A percentile compares a stretch with the other conserved stretches of the same genome.
Conservation (phyloP, 2,329 filamentous ascomycete genomes). For the Pezicula radicicola region DNA sequence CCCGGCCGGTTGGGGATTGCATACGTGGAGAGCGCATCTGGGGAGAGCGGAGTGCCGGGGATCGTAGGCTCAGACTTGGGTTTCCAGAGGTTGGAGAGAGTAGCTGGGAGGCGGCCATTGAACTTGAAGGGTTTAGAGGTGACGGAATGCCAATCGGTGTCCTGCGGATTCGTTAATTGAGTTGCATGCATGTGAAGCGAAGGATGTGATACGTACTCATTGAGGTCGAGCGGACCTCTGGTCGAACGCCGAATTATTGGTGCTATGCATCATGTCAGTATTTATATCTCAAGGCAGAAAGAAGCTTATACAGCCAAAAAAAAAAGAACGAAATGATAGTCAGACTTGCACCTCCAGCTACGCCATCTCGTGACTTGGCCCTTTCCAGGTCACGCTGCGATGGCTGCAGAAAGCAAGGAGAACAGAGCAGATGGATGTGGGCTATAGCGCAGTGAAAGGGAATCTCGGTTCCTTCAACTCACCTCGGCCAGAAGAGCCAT, state of each 20-base stretch:
- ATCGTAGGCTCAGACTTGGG: background rate
- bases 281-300: background rate
- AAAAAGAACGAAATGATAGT: too few species aligned
- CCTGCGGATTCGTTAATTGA: constrained; percentile 5
- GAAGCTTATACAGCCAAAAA: background rate
- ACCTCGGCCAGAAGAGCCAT: constrained; percentile 21
- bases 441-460: too few species aligned
- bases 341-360: too few species aligned
- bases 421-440: too few species aligned
- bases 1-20: background rate
- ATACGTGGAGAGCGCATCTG: background rate
- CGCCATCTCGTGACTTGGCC: too few species aligned
- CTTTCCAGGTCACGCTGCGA: too few species aligned
- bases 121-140: constrained; percentile 4
- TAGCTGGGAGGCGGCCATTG: constrained; percentile 7
- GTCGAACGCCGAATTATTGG: constrained; percentile 61
- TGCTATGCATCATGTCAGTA: background rate
- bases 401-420: too few species aligned
- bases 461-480: constrained; percentile 2
- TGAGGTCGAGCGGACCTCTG: constrained; percentile 72
- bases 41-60: background rate
- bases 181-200: constrained; percentile 5
- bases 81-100: constrained; percentile 21
- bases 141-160: constrained; percentile 12
- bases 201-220: constrained; percentile 56